Base-by-base conservation (phyloP, 108 stramenopile species). In the Craspedostauros australis region DNA sequence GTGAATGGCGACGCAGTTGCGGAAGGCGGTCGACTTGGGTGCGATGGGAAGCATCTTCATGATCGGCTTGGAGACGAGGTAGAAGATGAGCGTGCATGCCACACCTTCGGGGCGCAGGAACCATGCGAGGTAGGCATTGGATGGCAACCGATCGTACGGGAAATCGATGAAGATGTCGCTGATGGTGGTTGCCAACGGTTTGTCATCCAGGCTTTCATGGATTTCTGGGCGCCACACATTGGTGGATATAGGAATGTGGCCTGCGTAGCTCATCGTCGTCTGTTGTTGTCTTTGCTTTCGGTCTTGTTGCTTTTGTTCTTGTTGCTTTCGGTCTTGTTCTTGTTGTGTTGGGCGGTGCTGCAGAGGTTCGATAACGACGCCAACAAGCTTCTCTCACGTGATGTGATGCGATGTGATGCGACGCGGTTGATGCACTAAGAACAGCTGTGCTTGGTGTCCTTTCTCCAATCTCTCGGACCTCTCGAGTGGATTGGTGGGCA, bases 61-160 rank as follows among this genome's bases (percentile, higher is more conserved):
- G 9, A 53, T 41, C 16, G 50, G 54, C 34, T 75, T 69, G 26
- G 72, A 74, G 2, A 52, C 45, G 4, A 74, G 19, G 47, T 73
- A 79, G 22, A 71, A 58, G 22, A 48, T 12, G 11, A 71, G 30
- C 33, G 67, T 11, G 4, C 15, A 36, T 12, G 67, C 5, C 22
- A 69, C 51, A 15, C 20, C 44, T 49, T 74, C 72, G 16, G 77
- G 77, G 1, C 69, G 59, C 41, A 79, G 9, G 1, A 73, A 55
- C 9, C 45, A 9, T n/a, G 54, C 57, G 5, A 79, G 16, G 19
- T 39, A 25, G 3, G 41, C 29, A 31, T 58, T 54, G 4, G 30
- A 28, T 14, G 72, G 69, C 2, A 79, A 48, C 8, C 77, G 72
- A 45, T 73, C 52, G 39, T 79, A 74, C 4, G 72, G 72, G 71